Conservation (phyloP, 208 protist species). For the Acanthamoeba royreba region DNA sequence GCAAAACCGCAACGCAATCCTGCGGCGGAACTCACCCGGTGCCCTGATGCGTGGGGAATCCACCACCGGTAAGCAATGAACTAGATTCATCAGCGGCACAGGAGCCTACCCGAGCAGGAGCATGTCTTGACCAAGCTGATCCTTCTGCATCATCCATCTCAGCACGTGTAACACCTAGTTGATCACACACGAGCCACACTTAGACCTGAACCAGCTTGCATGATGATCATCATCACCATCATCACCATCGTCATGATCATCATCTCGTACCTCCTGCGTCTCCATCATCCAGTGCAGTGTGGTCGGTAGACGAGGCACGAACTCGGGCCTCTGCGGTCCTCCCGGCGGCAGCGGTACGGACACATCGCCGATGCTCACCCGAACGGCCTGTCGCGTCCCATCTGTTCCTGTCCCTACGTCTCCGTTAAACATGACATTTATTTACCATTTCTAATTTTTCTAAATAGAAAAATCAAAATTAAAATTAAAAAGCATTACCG, state of each 20-base stretch:
- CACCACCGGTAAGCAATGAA: neutral
- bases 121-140: slow-evolving; percentile 90
- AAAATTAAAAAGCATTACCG: too few relatives aligned
- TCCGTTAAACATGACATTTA: neutral
- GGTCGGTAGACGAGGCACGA: neutral
- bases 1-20: slow-evolving; percentile 79
- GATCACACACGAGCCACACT: too few relatives aligned
- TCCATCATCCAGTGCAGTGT: neutral
- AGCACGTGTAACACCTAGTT: slow-evolving; percentile 50
- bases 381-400: too few relatives aligned
- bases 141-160: slow-evolving; percentile 91
- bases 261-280: slow-evolving; percentile 10
- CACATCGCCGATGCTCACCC: neutral
- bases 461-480: too few relatives aligned
- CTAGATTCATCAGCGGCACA: neutral
- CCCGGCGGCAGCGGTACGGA: neutral
- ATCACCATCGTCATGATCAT: too few relatives aligned
- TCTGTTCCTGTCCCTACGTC: neutral
- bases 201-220: too few relatives aligned
- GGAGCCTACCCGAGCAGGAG: slow-evolving; percentile 83
- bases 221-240: too few relatives aligned
- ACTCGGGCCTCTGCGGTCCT: neutral
- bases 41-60: neutral
- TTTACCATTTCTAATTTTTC: too few relatives aligned
- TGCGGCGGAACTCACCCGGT: slow-evolving; percentile 71